phyloP scores from a whole-genome alignment of 1,139 yeast genomes.

The Suhomyces atakaporum region DNA sequence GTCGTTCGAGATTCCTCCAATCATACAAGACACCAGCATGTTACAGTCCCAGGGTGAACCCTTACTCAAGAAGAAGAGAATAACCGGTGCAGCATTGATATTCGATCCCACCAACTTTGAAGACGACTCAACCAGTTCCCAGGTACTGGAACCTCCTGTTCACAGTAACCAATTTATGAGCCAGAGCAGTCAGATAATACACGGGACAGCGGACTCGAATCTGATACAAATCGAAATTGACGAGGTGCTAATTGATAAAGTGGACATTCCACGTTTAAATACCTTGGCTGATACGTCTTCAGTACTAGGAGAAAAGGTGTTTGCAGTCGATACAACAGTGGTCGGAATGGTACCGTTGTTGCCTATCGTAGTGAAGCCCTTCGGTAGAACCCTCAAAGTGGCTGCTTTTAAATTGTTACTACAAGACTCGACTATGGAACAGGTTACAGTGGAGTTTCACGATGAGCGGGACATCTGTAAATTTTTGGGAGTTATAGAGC shows the following conservation, averaged over 20 bases:
- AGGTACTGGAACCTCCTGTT: constrained; percentile 1
- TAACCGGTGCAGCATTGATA: constrained; percentile 7
- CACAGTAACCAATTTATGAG: constrained; percentile 6
- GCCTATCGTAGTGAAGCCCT: constrained; percentile 33
- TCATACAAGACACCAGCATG: constrained; percentile 4
- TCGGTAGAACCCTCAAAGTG: constrained; percentile 31
- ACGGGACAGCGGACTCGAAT: background rate
- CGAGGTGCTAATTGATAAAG: constrained; percentile 18
- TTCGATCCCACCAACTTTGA: constrained; percentile 6
- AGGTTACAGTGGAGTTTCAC: constrained; percentile 27
- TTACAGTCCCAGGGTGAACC: constrained; percentile 4
- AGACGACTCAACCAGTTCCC: constrained; percentile 1
- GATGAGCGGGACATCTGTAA: constrained; percentile 29
- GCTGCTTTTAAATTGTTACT: constrained; percentile 27
- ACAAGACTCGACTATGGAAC: constrained; percentile 14
- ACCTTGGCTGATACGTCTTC: constrained; percentile 11
- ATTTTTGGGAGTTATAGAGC: constrained; percentile 31
- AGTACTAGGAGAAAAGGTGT: constrained; percentile 17
- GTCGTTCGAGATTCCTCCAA: background rate
- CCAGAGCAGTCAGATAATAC: background rate
- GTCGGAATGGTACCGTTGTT: constrained; percentile 22
- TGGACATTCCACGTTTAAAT: constrained; percentile 14
- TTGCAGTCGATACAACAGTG: constrained; percentile 23
- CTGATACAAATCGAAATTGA: constrained; percentile 11
- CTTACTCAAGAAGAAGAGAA: constrained; percentile 2